Evolutionary conservation across 139 green algal species (phyloP).

Genomic region (Astrephomene gubernaculifera): DNA sequence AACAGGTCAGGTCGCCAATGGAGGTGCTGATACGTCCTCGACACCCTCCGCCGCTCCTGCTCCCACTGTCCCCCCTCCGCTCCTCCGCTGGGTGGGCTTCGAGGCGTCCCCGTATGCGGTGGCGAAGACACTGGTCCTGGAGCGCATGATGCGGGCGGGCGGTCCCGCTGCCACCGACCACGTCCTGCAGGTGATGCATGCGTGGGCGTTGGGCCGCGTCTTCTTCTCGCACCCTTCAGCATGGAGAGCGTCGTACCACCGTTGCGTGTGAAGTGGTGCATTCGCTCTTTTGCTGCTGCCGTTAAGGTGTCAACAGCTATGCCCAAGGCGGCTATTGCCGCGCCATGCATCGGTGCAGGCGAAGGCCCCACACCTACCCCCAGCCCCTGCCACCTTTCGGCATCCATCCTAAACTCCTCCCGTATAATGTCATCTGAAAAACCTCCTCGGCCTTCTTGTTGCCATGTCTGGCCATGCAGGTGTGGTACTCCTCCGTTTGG

Average conservation of each 20-base stretch:
- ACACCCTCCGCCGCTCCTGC: no score
- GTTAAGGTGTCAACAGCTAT: no score
- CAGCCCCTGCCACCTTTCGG: not conserved
- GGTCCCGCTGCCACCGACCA: slow-evolving; percentile 23
- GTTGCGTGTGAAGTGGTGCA: not conserved
- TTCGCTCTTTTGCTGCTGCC: not conserved
- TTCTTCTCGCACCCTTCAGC: not conserved
- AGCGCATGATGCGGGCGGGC: slow-evolving; percentile 52
- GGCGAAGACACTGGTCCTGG: slow-evolving; percentile 61
- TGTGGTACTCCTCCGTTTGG: slow-evolving; percentile 64
- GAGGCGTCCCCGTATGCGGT: slow-evolving; percentile 51
- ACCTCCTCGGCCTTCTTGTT: not conserved
- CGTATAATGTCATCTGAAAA: not conserved
- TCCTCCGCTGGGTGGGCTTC: slow-evolving; percentile 57
- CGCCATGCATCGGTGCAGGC: no score
- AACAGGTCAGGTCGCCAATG: no score
- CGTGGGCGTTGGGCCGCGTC: not conserved
- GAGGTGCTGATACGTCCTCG: no score
- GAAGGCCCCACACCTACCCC: not conserved
- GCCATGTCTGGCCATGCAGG: slow-evolving; percentile 36
- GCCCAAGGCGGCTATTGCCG: no score
- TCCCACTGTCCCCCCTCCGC: no score
- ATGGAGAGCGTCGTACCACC: not conserved
- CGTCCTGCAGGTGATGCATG: slow-evolving; percentile 54
- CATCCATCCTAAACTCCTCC: not conserved